Evolutionary conservation across 1,139 yeast species (phyloP).

Genomic region (Debaryomycetaceae sp.): DNA sequence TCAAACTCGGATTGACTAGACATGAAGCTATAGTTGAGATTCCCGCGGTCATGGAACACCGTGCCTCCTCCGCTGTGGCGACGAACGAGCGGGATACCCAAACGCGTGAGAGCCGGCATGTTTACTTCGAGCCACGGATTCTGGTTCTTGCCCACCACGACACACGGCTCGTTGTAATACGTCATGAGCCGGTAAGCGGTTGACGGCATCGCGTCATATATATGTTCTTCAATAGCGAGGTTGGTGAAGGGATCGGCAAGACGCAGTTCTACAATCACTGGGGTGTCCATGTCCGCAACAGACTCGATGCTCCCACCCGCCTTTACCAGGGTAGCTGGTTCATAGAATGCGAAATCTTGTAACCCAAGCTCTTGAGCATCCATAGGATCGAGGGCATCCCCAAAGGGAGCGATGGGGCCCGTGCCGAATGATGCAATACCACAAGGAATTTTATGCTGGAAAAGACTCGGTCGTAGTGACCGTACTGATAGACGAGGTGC

Average conservation of each 20-base stretch:
- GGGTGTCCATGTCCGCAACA: no score
- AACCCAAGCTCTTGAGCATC: slow-evolving; percentile 28
- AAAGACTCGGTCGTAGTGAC: no score
- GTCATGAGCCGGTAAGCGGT: slow-evolving; percentile 48
- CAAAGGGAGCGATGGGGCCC: no score
- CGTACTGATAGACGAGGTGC: no score
- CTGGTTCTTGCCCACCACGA: slow-evolving; percentile 93
- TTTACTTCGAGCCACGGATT: slow-evolving; percentile 89
- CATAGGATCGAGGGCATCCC: slow-evolving; percentile 25
- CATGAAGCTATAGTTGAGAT: slow-evolving; percentile 78
- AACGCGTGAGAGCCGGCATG: slow-evolving; percentile 40
- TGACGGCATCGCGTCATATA: slow-evolving; percentile 56
- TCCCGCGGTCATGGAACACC: slow-evolving; percentile 92
- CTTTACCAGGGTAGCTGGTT: neutral
- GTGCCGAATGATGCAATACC: no score
- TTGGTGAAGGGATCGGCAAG: slow-evolving; percentile 60
- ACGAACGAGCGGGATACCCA: slow-evolving; percentile 61
- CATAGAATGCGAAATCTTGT: slow-evolving; percentile 24
- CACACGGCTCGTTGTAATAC: slow-evolving; percentile 73
- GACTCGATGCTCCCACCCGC: no score
- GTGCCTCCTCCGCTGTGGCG: slow-evolving; percentile 94
- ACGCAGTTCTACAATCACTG: slow-evolving; percentile 29
- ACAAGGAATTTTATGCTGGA: no score
- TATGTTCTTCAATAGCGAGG: slow-evolving; percentile 71
- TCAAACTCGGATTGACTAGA: slow-evolving; percentile 59